These are phyloP conservation scores for Clarkia xantiana DNA, from an alignment of 345 rosid species.

Conservation along the genomic window DNA sequence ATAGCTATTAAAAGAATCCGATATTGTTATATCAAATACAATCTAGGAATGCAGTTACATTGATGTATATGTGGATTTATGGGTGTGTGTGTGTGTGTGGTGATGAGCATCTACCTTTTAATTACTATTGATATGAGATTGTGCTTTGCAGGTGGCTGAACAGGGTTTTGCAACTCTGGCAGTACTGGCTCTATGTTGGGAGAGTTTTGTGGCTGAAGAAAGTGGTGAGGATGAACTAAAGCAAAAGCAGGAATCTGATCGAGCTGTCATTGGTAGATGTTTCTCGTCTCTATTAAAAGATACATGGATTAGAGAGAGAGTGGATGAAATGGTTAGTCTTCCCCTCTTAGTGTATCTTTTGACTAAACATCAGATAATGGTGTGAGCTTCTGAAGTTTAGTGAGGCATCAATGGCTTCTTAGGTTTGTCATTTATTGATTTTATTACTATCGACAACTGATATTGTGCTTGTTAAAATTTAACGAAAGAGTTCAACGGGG, in stretches of 20 bases:
- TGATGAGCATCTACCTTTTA: background rate
- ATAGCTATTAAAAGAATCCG: too few relatives aligned
- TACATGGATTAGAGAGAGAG: slow-evolving; percentile 43
- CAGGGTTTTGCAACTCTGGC: slow-evolving; percentile 58
- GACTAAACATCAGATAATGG: background rate
- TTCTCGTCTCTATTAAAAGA: slow-evolving; percentile 59
- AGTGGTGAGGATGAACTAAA: slow-evolving; percentile 25
- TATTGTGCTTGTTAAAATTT: too few relatives aligned
- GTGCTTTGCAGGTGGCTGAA: slow-evolving; percentile 39
- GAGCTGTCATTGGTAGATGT: slow-evolving; percentile 44
- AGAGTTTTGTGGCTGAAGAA: slow-evolving; percentile 38
- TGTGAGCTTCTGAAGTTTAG: too few relatives aligned
- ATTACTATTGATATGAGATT: slow-evolving; percentile 1
- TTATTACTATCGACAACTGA: too few relatives aligned
- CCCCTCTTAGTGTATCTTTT: slow-evolving; percentile 1
- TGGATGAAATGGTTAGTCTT: slow-evolving; percentile 27
- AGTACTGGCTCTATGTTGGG: slow-evolving; percentile 58
- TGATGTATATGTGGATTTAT: background rate
- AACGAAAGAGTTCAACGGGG: too few relatives aligned
- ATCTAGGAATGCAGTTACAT: too few relatives aligned
- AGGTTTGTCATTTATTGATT: too few relatives aligned
- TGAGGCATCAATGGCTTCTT: too few relatives aligned
- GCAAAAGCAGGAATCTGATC: slow-evolving; percentile 39
- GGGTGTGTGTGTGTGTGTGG: background rate
- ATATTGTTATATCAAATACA: too few relatives aligned